Percentiles rank a stretch among this genome's conserved stretches.
These are phyloP conservation scores for Collybia sordida DNA, from an alignment of 768 basidiomycete species.

Conservation along the genomic window DNA sequence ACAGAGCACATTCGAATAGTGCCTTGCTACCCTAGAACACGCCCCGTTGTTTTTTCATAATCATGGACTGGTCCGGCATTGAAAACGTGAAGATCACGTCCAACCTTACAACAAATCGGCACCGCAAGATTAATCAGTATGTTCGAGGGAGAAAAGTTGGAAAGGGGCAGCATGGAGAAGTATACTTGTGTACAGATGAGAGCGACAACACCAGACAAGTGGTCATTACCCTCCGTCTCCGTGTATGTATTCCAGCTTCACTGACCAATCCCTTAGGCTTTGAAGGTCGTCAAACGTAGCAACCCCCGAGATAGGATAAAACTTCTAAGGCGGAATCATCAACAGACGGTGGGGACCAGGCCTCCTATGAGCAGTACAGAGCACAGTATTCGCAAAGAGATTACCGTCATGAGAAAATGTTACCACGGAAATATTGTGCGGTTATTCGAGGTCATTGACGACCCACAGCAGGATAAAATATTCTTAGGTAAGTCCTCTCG, in stretches of 20 bases:
- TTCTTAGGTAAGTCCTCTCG: constrained; percentile 67
- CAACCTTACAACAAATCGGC: constrained; percentile 30
- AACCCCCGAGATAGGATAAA: constrained; percentile 68
- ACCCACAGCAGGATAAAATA: constrained; percentile 75
- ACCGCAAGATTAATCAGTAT: constrained; percentile 69
- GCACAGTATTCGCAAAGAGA: constrained; percentile 79
- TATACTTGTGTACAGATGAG: constrained; percentile 63
- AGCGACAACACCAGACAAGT: constrained; percentile 33
- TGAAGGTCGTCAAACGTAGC: constrained; percentile 67
- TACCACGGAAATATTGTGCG: constrained; percentile 76
- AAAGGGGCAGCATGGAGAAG: constrained; percentile 53
- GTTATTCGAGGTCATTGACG: constrained; percentile 89
- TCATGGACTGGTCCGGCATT: constrained; percentile 26
- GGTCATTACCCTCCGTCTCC: constrained; percentile 33
- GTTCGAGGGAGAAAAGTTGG: constrained; percentile 36
- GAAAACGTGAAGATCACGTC: constrained; percentile 46
- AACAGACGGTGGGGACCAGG: constrained; percentile 23
- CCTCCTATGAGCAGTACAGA: constrained; percentile 57
- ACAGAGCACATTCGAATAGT: not conserved
- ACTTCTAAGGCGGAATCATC: constrained; percentile 42
- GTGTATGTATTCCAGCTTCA: not conserved
- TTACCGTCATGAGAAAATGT: constrained; percentile 90
- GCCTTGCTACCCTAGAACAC: not conserved
- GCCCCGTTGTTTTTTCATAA: constrained; percentile 20
- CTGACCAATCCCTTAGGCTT: constrained; percentile 43